A percentile compares a stretch with the other conserved stretches of the same genome.
Evolutionary conservation across 176 grass and related monocot species (phyloP).

Genomic region (Musa schizocarpa): DNA sequence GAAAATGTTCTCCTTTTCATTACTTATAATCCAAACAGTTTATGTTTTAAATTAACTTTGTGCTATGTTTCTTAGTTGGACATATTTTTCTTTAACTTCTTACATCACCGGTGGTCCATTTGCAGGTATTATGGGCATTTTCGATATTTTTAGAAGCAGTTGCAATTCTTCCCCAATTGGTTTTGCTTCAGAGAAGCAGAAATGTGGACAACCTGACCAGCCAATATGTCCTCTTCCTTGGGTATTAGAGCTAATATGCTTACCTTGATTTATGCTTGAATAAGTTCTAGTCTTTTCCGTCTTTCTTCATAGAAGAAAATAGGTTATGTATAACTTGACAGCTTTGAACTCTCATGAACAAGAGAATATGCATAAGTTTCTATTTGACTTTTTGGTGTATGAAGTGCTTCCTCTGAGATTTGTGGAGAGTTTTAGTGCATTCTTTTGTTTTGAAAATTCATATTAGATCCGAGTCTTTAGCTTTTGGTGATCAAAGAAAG

Average conservation of each 20-base stretch:
- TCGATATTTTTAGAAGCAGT: slow-evolving; percentile 90
- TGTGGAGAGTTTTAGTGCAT: no score
- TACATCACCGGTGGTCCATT: neutral
- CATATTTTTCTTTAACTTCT: neutral
- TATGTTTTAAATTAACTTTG: neutral
- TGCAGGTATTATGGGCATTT: slow-evolving; percentile 90
- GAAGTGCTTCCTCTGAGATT: no score
- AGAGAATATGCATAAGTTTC: no score
- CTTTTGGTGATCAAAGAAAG: no score
- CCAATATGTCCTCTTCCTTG: slow-evolving; percentile 92
- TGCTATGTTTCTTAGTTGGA: neutral
- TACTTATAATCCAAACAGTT: neutral
- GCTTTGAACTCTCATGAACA: neutral
- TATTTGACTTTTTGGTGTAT: no score
- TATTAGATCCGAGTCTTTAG: no score
- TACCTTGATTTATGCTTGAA: neutral
- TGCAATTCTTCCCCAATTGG: slow-evolving; percentile 94
- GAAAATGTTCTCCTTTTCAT: neutral
- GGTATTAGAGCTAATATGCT: slow-evolving; percentile 29
- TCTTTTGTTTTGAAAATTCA: no score
- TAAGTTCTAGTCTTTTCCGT: neutral
- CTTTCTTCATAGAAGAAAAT: neutral
- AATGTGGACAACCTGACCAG: slow-evolving; percentile 98
- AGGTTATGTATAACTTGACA: neutral
- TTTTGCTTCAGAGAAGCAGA: slow-evolving; percentile 84